Evolutionary conservation across 257 asterid species (phyloP), one percentile per base, ranked within the genome.

Genomic region (Rehmannia glutinosa): DNA sequence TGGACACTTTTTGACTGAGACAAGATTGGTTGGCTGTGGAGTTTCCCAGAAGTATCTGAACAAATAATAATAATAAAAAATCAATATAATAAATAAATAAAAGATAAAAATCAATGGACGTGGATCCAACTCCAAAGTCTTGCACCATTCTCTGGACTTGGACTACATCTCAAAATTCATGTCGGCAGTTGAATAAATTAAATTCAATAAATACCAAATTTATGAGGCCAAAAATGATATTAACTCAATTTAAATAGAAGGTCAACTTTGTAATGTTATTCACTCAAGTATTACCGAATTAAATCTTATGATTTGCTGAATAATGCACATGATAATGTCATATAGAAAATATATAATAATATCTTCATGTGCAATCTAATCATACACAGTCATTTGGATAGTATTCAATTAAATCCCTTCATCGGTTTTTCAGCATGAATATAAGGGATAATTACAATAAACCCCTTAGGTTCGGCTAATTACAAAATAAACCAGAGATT

Each of bases 41-140:
- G 54, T 24, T 62, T 43, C 68, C 21, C 5, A n/a, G 41, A 62
- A 62, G 41, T 62, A 33, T 11, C 27, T 45, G n/a, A n/a, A n/a
- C 38, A 32, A 3, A 30, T 17, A 42, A 6, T 12, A n/a, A 56
- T 2, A 10, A 12, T 0, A 52, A 52, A 23, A 3, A 23, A 13
- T n/a, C n/a, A n/a, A n/a, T n/a, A n/a, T n/a, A n/a, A 52, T 12
- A 25, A 17, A 3, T 32, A 32, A 32, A 32, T 32, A 32, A 17
- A 58, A 32, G 1, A 10, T 1, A 36, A 39, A 20, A 11, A 19
- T 24, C 3, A 20, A 39, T 21, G 24, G 25, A 42, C 13, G n/a
- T 62, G 67, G 12, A 23, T 39, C 54, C 36, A 62, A 61, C n/a
- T n/a, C n/a, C n/a, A n/a, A n/a, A n/a, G 42, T 64, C 58, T 46